phyloP scores from a whole-genome alignment of 495 filamentous ascomycete genomes.

The Penicillium coprophilum region DNA sequence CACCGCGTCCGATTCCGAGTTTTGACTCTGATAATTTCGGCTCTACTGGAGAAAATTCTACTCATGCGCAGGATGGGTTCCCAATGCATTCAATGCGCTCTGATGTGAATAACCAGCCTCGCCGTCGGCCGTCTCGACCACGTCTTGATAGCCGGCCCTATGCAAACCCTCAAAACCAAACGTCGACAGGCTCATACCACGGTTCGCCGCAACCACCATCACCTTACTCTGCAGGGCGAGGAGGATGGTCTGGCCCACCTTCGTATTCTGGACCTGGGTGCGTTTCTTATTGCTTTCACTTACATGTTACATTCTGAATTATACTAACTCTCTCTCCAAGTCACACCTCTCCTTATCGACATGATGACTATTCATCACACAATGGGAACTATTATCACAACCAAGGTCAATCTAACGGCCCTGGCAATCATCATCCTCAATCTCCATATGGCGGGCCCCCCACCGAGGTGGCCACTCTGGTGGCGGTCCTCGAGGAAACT shows the following conservation, averaged over 20 bases:
- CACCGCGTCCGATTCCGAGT: slow-evolving; percentile 36
- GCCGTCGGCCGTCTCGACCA: slow-evolving; percentile 32
- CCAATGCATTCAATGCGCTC: slow-evolving; percentile 39
- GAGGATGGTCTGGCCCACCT: slow-evolving; percentile 56
- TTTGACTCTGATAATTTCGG: slow-evolving; percentile 34
- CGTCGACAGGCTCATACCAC: slow-evolving; percentile 60
- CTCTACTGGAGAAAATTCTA: slow-evolving; percentile 24
- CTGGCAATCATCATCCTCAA: slow-evolving; percentile 50
- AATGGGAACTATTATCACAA: slow-evolving; percentile 54
- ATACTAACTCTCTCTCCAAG: slow-evolving; percentile 27
- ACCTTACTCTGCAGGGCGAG: slow-evolving; percentile 57
- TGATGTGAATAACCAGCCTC: slow-evolving; percentile 32
- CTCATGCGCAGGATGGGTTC: slow-evolving; percentile 32
- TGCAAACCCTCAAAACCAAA: slow-evolving; percentile 56
- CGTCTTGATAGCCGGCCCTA: slow-evolving; percentile 50
- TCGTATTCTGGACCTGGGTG: slow-evolving; percentile 62
- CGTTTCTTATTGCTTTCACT: slow-evolving; percentile 21
- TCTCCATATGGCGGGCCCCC: slow-evolving; percentile 47
- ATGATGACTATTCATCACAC: slow-evolving; percentile 46
- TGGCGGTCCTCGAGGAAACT: slow-evolving; percentile 47
- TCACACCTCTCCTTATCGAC: slow-evolving; percentile 53
- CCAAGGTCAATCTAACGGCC: slow-evolving; percentile 52
- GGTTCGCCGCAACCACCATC: slow-evolving; percentile 67
- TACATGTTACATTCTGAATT: slow-evolving; percentile 14
- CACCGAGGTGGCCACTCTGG: slow-evolving; percentile 57